Conservation (phyloP, 2,329 filamentous ascomycete genomes). For the Colletotrichum higginsianum region DNA sequence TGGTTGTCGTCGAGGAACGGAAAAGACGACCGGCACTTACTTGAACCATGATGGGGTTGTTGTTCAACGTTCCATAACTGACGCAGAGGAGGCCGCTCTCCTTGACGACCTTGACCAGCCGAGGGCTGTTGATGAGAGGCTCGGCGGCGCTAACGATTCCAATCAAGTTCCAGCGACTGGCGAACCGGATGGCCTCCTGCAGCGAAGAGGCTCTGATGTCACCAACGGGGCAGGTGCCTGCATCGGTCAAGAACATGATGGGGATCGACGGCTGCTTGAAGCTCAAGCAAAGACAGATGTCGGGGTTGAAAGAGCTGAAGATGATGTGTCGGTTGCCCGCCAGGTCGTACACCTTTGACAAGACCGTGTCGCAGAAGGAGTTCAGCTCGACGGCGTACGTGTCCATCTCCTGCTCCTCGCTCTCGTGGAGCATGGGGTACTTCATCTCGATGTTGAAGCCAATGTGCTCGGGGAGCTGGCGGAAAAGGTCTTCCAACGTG, state of each 20-base stretch:
- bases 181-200: conserved; percentile 96
- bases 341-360: conserved; percentile 90
- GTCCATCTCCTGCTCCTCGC: conserved; percentile 96
- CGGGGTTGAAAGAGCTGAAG: conserved; percentile 97
- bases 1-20: background rate
- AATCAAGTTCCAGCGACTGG: conserved; percentile 92
- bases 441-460: conserved; percentile 99
- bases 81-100: conserved; percentile 95
- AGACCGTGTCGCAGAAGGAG: conserved; percentile 94
- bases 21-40: conserved; percentile 63
- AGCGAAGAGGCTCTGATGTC: conserved; percentile 92
- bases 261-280: conserved; percentile 99
- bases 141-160: conserved; percentile 93
- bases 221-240: conserved; percentile 83
- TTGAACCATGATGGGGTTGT: conserved; percentile 87
- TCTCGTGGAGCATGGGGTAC: conserved; percentile 98
- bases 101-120: conserved; percentile 93
- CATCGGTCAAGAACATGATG: conserved; percentile 93
- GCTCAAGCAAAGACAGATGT: conserved; percentile 92
- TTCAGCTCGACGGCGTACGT: conserved; percentile 96
- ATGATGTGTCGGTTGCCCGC: conserved; percentile 90
- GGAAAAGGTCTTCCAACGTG: conserved; percentile 93
- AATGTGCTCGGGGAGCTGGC: conserved; percentile 83
- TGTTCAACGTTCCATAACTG: conserved; percentile 93
- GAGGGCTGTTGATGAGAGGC: conserved; percentile 89